Conservation (phyloP, 1,139 yeast genomes). For the Pneumocystis carinii region DNA sequence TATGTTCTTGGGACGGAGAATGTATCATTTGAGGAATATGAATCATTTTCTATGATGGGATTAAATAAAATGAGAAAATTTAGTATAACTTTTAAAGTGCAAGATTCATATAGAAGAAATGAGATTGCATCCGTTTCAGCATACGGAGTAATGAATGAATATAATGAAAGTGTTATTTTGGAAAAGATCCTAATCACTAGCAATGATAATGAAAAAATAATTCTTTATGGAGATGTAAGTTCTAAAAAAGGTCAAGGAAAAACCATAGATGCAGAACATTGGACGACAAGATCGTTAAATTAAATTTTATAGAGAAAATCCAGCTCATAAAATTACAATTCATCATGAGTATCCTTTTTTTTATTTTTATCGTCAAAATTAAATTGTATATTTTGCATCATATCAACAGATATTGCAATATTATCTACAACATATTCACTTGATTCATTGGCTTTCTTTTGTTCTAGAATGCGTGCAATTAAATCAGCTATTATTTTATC, state of each 20-base stretch:
- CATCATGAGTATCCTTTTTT: background rate
- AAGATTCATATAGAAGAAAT: background rate
- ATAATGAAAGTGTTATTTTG: background rate
- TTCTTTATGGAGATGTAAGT: background rate
- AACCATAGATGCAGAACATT: background rate
- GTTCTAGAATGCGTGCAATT: constrained; percentile 6
- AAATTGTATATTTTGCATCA: background rate
- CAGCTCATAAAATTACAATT: background rate
- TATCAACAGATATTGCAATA: background rate
- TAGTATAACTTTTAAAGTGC: background rate
- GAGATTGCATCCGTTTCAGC: background rate
- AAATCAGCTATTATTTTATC: constrained; percentile 36
- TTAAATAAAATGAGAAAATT: background rate
- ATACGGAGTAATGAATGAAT: background rate
- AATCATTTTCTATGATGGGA: background rate
- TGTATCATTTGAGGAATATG: background rate
- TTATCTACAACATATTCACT: background rate
- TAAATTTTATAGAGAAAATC: background rate
- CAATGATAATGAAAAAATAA: background rate
- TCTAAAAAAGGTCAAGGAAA: background rate
- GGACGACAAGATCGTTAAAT: background rate
- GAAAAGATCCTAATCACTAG: background rate
- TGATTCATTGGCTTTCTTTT: background rate
- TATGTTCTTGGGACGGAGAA: background rate
- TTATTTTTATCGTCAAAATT: background rate